Evolutionary conservation across 1,139 yeast species (phyloP).

Genomic region (Protomyces gravidus): DNA sequence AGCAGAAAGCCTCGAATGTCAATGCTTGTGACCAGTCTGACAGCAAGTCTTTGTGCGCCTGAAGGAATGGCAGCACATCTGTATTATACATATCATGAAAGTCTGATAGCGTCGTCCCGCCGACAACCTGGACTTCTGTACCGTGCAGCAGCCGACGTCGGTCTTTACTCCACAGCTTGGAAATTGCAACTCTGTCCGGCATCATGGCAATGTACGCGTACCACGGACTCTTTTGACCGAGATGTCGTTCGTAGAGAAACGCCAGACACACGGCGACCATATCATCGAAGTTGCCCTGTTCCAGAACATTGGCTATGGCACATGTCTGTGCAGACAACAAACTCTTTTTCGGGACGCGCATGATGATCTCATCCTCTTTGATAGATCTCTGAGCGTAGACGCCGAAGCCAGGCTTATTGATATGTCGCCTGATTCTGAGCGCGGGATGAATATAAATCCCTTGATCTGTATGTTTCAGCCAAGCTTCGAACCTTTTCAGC

Average conservation of each 20-base stretch:
- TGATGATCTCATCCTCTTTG: constrained; percentile 8
- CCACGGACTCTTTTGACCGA: constrained; percentile 71
- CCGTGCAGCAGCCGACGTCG: constrained; percentile 53
- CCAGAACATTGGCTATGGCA: constrained; percentile 62
- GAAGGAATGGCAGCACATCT: constrained; percentile 40
- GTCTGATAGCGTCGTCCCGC: constrained; percentile 51
- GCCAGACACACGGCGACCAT: constrained; percentile 65
- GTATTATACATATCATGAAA: constrained; percentile 53
- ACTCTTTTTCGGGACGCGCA: constrained; percentile 33
- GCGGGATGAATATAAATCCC: constrained; percentile 3
- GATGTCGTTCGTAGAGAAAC: constrained; percentile 61
- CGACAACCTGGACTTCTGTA: constrained; percentile 64
- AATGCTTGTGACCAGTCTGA: constrained; percentile 30
- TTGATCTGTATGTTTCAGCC: constrained; percentile 11
- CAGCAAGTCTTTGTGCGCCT: constrained; percentile 35
- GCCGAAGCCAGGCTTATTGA: constrained; percentile 7
- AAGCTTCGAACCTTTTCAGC: neutral
- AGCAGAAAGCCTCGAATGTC: constrained; percentile 37
- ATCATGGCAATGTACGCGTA: constrained; percentile 57
- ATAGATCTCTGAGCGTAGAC: constrained; percentile 8
- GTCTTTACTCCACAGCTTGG: constrained; percentile 60
- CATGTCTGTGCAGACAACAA: constrained; percentile 41
- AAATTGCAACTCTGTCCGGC: constrained; percentile 47
- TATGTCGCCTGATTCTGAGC: neutral
- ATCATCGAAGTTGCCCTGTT: constrained; percentile 50